Evolutionary conservation across 2,329 filamentous ascomycete species (phyloP), one percentile per base, ranked within the genome.

Genomic region (Calonectria henricotiae): DNA sequence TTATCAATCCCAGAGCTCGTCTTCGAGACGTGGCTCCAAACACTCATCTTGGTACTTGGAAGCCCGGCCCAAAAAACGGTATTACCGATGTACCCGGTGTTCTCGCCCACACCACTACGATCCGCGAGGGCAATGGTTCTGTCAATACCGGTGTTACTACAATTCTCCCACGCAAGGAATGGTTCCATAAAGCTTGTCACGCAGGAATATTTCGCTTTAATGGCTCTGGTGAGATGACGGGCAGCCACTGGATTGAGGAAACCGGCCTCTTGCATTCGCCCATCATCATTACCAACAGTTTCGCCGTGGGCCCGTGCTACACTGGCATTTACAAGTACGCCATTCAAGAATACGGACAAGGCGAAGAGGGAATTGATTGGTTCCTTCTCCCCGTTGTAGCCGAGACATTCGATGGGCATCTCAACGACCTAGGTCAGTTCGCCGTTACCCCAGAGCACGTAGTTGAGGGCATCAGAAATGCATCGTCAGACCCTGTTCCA

Each of bases 181-280:
- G 67, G 67, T 82, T 84, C 75, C 68, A 81, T 43, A 80, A 82
- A 5, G 85, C 85, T 54, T 85, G 84, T 73, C 84, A 87, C 51
- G 83, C 85, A 5, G 84, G 84, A n/a, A 73, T 87, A 49, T 90
- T 90, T 79, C 85, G 86, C 71, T 90, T 91, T 83, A 92, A 91
- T 74, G 89, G 90, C 65, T 87, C 87, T 44, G 89, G 90, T 39
- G 89, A 91, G 79, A 83, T 91, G 82, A 91, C 89, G 0, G 89
- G 89, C 6, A 83, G 82, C 9, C 87, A 91, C 74, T 89, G 88
- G 86, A 87, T 92, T 70, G 84, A 89, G 37, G 90, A 92, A 77
- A 89, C 88, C 1, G 89, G 89, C 0, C 82, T 68, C 5, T 27
- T 64, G 23, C 66, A 63, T 30, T 68, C 66, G 1, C 66, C 66